Conservation (phyloP, 208 protist genomes). For the Paratrypanosoma confusum region DNA sequence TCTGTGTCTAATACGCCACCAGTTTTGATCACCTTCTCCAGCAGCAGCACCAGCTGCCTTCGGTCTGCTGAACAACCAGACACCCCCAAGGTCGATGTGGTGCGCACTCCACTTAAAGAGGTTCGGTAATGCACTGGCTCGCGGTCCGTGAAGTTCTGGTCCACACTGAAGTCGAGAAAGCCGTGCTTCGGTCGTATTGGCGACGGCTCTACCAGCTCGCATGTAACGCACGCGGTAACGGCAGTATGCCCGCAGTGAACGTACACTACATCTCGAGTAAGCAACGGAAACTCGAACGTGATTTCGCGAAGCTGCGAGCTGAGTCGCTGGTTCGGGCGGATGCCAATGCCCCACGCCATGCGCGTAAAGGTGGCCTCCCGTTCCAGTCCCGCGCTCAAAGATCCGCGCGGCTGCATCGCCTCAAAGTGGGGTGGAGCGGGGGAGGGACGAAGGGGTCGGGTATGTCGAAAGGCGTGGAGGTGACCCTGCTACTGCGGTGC, state of each 20-base stretch:
- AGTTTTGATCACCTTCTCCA: slow-evolving; percentile 77
- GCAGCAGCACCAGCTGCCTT: slow-evolving; percentile 52
- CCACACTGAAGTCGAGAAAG: slow-evolving; percentile 85
- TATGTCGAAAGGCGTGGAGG: no score
- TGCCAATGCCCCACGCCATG: slow-evolving; percentile 46
- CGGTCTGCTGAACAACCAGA: slow-evolving; percentile 8
- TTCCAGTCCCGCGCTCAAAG: no score
- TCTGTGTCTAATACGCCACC: slow-evolving; percentile 92
- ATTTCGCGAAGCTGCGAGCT: slow-evolving; percentile 61
- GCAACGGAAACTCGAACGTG: slow-evolving; percentile 53
- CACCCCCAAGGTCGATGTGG: slow-evolving; percentile 3
- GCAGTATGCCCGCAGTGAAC: slow-evolving; percentile 85
- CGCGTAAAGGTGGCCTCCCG: slow-evolving; percentile 59
- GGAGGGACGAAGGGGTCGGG: no score
- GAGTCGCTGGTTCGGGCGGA: slow-evolving; percentile 65
- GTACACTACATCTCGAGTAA: slow-evolving; percentile 54
- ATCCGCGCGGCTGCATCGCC: no score
- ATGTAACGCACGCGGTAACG: slow-evolving; percentile 66
- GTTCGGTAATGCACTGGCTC: slow-evolving; percentile 6
- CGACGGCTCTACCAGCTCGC: slow-evolving; percentile 89
- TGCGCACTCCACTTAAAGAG: not conserved
- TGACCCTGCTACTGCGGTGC: no score
- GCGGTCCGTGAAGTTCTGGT: slow-evolving; percentile 79
- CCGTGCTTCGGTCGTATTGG: slow-evolving; percentile 92
- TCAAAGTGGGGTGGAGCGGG: no score